phyloP scores from a whole-genome alignment of 805 yeast genomes.

The Allodekkera sacchari region DNA sequence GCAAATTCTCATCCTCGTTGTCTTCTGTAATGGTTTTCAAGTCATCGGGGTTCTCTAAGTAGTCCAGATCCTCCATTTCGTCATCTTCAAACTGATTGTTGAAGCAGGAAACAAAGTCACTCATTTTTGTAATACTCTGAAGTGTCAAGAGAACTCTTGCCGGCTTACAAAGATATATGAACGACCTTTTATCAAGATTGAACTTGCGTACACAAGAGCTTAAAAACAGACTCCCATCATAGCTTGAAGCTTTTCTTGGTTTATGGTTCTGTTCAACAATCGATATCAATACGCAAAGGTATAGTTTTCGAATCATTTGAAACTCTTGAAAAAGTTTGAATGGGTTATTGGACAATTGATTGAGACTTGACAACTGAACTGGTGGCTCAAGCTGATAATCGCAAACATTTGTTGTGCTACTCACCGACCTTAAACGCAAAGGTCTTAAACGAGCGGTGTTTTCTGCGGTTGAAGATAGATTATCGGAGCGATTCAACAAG shows the following conservation, averaged over 20 bases:
- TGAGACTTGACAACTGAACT: constrained; percentile 1
- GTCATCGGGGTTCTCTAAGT: constrained; percentile 3
- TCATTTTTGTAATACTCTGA: constrained; percentile 10
- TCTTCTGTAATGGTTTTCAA: constrained; percentile 13
- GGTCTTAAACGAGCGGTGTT: constrained; percentile 16
- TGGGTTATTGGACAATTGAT: constrained; percentile 11
- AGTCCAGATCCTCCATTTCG: background rate
- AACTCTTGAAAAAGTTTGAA: constrained; percentile 11
- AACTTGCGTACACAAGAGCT: constrained; percentile 12
- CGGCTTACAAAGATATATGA: constrained; percentile 3
- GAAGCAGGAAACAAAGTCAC: constrained; percentile 7
- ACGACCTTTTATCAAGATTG: constrained; percentile 5
- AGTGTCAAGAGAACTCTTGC: constrained; percentile 11
- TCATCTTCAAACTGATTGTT: constrained; percentile 10
- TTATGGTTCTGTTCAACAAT: constrained; percentile 10
- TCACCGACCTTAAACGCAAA: constrained; percentile 3
- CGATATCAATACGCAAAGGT: constrained; percentile 18
- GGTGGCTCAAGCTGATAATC: background rate
- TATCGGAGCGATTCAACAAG: constrained; percentile 13
- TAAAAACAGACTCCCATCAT: constrained; percentile 6
- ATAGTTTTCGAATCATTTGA: constrained; percentile 13
- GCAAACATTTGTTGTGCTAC: background rate
- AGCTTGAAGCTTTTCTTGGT: constrained; percentile 3
- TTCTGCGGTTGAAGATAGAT: constrained; percentile 5
- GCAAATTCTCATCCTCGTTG: constrained; percentile 15